These are phyloP conservation scores for Botryococcus braunii DNA, from an alignment of 163 green algal genomes.

Conservation along the genomic window DNA sequence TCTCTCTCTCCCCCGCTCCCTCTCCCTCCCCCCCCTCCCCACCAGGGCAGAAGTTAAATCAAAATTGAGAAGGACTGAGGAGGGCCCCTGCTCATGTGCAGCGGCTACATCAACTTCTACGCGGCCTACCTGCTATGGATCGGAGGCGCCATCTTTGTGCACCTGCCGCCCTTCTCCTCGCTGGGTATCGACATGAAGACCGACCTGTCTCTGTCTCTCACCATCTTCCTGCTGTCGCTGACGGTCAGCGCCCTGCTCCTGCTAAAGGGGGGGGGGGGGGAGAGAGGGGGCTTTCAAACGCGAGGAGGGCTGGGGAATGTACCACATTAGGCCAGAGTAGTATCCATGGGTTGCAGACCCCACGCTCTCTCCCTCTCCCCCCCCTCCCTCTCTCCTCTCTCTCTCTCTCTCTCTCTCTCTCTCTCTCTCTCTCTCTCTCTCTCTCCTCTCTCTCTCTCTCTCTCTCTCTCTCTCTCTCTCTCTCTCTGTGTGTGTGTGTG, in stretches of 20 bases:
- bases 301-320: no score
- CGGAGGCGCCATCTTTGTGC: constrained; percentile 62
- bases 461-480: no score
- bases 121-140: constrained; percentile 76
- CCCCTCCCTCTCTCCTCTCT: no score
- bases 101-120: constrained; percentile 67
- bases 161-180: constrained; percentile 60
- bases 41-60: neutral
- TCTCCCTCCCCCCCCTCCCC: neutral
- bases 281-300: no score
- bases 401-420: no score
- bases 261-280: no score
- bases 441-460: no score
- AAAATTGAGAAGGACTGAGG: neutral
- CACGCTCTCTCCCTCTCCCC: no score
- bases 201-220: constrained; percentile 57
- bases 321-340: no score
- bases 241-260: constrained; percentile 10
- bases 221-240: constrained; percentile 45
- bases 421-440: no score
- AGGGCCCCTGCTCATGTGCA: constrained; percentile 14
- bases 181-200: constrained; percentile 68
- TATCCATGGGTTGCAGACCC: no score
- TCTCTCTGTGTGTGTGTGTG: no score
- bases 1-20: neutral